Percentiles rank a stretch among this genome's conserved stretches.
phyloP scores from a whole-genome alignment of 495 filamentous ascomycete species.

The Hypoxylon trugodes region DNA sequence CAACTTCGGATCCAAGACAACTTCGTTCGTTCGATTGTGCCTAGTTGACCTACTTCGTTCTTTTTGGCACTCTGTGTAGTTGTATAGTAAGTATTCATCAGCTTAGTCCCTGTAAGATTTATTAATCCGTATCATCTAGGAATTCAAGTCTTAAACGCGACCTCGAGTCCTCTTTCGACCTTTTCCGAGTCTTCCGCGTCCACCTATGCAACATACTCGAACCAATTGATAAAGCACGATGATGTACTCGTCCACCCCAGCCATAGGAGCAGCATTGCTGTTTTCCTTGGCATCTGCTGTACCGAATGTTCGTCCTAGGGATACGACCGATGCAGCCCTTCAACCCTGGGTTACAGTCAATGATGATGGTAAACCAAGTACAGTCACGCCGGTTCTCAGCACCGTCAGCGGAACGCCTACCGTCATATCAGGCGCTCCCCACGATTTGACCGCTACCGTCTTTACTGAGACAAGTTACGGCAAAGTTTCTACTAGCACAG shows the following conservation, averaged over 20 bases:
- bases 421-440: constrained; percentile 49
- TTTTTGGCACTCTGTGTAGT: not conserved
- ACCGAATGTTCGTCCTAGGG: constrained; percentile 32
- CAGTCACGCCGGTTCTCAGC: constrained; percentile 50
- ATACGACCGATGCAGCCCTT: constrained; percentile 34
- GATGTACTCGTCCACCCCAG: constrained; percentile 22
- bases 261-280: constrained; percentile 19
- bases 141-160: constrained; percentile 6
- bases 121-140: not conserved
- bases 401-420: constrained; percentile 52
- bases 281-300: constrained; percentile 26
- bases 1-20: not conserved
- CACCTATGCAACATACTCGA: not conserved
- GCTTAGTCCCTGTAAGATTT: not conserved
- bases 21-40: constrained; percentile 1
- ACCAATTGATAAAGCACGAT: not conserved
- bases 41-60: constrained; percentile 1
- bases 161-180: constrained; percentile 4
- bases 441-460: constrained; percentile 51
- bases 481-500: constrained; percentile 43
- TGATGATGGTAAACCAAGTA: constrained; percentile 46
- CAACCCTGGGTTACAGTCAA: constrained; percentile 54
- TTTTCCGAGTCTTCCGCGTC: constrained; percentile 18
- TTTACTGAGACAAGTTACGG: constrained; percentile 48
- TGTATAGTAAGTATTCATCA: not conserved